Evolutionary conservation across 2,329 filamentous ascomycete genomes (phyloP).

Genomic region (Blastomyces parvus): DNA sequence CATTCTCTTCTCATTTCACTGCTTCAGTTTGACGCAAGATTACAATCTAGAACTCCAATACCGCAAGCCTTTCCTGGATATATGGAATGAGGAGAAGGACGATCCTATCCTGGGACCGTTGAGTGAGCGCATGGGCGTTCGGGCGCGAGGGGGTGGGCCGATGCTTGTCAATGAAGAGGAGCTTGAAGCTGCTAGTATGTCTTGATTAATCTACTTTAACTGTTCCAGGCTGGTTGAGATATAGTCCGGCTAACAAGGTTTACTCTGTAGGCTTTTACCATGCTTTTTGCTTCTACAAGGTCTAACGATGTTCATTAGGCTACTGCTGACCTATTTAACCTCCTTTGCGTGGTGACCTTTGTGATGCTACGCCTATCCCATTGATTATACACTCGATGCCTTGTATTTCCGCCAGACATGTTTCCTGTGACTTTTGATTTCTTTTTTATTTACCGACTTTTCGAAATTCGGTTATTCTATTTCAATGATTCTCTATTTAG

Average conservation of each 20-base stretch:
- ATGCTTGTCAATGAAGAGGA: conserved; percentile 73
- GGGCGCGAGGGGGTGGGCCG: conserved; percentile 56
- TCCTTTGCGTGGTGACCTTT: neutral
- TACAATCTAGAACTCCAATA: conserved; percentile 96
- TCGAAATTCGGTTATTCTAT: neutral
- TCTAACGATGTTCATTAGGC: conserved; percentile 40
- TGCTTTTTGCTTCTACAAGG: conserved; percentile 95
- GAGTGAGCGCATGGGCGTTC: conserved; percentile 92
- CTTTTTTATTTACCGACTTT: neutral
- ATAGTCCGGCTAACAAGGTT: neutral
- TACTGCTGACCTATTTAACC: neutral
- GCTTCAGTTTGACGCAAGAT: conserved; percentile 64
- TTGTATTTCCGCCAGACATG: neutral
- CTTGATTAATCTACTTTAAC: neutral
- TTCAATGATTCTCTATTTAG: neutral
- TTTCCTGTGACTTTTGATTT: neutral
- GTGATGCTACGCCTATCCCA: neutral
- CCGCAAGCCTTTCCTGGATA: conserved; percentile 78
- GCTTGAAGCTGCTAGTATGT: conserved; percentile 70
- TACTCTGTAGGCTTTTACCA: conserved; percentile 61
- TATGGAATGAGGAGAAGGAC: conserved; percentile 87
- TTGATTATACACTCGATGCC: neutral
- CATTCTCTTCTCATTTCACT: conserved; percentile 13
- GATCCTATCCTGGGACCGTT: conserved; percentile 70
- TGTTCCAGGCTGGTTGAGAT: neutral